Percentiles rank a stretch among this genome's conserved stretches.
Conservation (phyloP, 2,329 filamentous ascomycete genomes). For the Fusarium sp. region DNA sequence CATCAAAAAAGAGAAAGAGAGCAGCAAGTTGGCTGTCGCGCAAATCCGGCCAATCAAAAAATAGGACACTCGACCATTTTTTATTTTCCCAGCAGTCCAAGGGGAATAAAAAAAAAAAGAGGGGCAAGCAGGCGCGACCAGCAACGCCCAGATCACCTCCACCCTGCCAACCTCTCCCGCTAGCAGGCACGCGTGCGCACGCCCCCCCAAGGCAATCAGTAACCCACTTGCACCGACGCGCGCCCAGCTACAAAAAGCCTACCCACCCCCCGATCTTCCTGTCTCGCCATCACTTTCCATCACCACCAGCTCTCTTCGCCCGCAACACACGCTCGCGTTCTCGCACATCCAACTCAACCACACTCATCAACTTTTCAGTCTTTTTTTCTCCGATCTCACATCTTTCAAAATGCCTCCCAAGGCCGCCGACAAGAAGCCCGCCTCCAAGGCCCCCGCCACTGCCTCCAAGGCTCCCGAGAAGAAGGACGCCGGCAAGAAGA, state of each 20-base stretch:
- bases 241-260: conserved; percentile 72
- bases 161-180: conserved; percentile 14
- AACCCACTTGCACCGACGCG: conserved; percentile 62
- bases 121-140: conserved; percentile 30
- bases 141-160: conserved; percentile 36
- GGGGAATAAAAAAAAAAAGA: conserved; percentile 24
- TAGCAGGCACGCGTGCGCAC: conserved; percentile 39
- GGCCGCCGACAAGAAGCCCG: conserved; percentile 98
- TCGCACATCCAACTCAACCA: conserved; percentile 28
- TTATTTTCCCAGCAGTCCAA: conserved; percentile 25
- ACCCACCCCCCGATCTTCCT: conserved; percentile 63
- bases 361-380: conserved; percentile 19
- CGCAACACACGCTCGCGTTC: conserved; percentile 33
- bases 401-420: conserved; percentile 87
- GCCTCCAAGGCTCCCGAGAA: conserved; percentile 83
- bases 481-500: conserved; percentile 99
- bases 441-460: conserved; percentile 91
- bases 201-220: conserved; percentile 64
- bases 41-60: conserved; percentile 34
- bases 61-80: conserved; percentile 32
- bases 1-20: conserved; percentile 25
- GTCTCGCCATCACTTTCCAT: conserved; percentile 59
- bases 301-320: conserved; percentile 51
- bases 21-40: not conserved
- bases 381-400: conserved; percentile 19